Evolutionary conservation across 1,284 basidiomycete species (phyloP).

Genomic region (Hemileia vastatrix): DNA sequence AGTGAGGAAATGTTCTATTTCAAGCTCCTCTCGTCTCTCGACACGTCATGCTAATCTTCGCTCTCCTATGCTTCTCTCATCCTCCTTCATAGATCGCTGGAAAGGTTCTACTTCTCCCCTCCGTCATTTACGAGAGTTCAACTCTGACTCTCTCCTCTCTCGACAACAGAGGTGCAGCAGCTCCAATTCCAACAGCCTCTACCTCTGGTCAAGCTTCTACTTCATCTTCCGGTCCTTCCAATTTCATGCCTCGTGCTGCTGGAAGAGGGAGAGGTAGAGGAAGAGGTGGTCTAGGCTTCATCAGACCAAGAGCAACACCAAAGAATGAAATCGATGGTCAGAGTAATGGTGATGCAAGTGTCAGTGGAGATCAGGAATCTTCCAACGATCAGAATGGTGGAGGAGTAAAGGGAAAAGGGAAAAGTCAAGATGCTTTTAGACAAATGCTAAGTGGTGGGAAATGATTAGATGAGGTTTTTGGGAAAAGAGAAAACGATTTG

Average conservation of each 20-base stretch:
- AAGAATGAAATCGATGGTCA: background rate
- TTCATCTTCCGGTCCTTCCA: background rate
- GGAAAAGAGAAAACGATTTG: too few species aligned
- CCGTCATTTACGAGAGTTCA: background rate
- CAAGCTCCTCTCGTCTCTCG: background rate
- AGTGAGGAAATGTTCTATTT: slow-evolving; percentile 30
- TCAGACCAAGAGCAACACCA: background rate
- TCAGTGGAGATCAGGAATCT: background rate
- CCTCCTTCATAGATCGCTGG: background rate
- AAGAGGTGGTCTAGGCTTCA: background rate
- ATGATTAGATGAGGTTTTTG: background rate
- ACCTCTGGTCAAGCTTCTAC: background rate
- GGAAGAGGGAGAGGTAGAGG: slow-evolving; percentile 1
- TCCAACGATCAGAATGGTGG: background rate
- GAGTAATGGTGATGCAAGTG: background rate
- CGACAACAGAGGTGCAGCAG: background rate
- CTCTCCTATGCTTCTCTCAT: background rate
- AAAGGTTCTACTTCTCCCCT: background rate
- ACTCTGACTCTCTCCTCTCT: background rate
- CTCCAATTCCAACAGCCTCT: background rate
- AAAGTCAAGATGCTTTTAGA: background rate
- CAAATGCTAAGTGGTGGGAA: background rate
- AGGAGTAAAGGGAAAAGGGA: background rate
- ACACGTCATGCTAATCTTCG: background rate
- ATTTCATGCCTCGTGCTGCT: slow-evolving; percentile 1